These are phyloP conservation scores for Barbatosphaeria neglecta DNA, from an alignment of 495 filamentous ascomycete genomes.

Conservation along the genomic window DNA sequence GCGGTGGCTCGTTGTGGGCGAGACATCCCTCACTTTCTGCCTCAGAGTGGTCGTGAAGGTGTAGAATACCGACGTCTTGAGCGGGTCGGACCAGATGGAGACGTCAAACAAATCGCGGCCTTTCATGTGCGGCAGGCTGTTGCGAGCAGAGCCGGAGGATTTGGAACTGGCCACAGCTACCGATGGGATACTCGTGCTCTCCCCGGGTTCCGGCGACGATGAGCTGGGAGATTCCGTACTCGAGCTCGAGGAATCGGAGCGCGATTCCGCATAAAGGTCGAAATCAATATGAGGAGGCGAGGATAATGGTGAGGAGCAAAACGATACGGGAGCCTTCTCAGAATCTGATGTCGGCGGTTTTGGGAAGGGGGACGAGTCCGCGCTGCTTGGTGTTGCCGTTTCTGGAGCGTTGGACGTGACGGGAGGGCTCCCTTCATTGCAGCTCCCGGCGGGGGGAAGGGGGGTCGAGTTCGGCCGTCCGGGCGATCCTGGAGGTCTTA, in stretches of 20 bases:
- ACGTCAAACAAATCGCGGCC: conserved; percentile 56
- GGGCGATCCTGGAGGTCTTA: not conserved
- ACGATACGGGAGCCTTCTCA: conserved; percentile 7
- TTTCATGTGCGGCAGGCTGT: conserved; percentile 43
- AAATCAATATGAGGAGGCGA: conserved; percentile 32
- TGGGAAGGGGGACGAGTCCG: not conserved
- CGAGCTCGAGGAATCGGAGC: conserved; percentile 5
- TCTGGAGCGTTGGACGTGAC: not conserved
- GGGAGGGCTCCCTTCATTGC: not conserved
- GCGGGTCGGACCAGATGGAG: conserved; percentile 51
- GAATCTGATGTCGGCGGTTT: conserved; percentile 3
- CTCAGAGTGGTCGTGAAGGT: conserved; percentile 53
- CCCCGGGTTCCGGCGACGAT: conserved; percentile 23
- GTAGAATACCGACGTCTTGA: conserved; percentile 54
- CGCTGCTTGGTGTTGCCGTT: not conserved
- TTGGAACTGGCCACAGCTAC: conserved; percentile 29
- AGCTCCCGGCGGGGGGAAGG: not conserved
- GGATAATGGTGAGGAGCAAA: conserved; percentile 32
- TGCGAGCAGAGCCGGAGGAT: conserved; percentile 15
- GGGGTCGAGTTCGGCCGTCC: not conserved
- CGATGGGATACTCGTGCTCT: conserved; percentile 23
- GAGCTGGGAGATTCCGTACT: conserved; percentile 10
- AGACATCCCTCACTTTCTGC: conserved; percentile 44
- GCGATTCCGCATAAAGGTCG: conserved; percentile 28
- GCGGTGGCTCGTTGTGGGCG: conserved; percentile 43